Percentiles rank a stretch among this genome's conserved stretches.
These are phyloP conservation scores for Solanum tarijense DNA, from an alignment of 257 asterid genomes.

Conservation along the genomic window DNA sequence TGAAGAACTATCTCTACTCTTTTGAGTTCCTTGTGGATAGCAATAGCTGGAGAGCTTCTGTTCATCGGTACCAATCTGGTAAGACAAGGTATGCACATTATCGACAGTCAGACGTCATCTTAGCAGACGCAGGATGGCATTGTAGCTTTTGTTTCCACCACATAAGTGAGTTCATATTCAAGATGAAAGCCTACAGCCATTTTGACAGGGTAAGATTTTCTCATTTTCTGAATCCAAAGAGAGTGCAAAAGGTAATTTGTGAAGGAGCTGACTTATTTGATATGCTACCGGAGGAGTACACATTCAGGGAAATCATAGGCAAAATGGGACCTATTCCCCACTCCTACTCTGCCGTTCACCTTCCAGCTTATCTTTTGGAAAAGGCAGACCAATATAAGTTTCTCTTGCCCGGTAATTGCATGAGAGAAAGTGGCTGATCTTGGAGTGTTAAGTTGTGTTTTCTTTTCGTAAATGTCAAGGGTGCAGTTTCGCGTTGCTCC, in stretches of 20 bases:
- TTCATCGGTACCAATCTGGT: conserved; percentile 59
- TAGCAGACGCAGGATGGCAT: conserved; percentile 79
- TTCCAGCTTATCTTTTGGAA: conserved; percentile 76
- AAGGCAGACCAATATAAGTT: conserved; percentile 49
- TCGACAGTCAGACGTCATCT: conserved; percentile 56
- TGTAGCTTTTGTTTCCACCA: conserved; percentile 77
- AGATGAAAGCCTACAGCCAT: conserved; percentile 83
- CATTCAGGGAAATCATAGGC: conserved; percentile 66
- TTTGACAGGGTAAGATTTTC: conserved; percentile 68
- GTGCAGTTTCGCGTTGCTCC: conserved; percentile 20
- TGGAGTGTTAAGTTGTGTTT: neutral
- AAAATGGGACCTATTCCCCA: conserved; percentile 80
- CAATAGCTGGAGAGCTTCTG: conserved; percentile 78
- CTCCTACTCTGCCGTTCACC: conserved; percentile 74
- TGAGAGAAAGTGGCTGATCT: conserved; percentile 54
- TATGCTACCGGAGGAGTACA: conserved; percentile 85
- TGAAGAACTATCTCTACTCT: conserved; percentile 68
- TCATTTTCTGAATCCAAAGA: conserved; percentile 52
- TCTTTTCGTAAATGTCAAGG: conserved; percentile 28
- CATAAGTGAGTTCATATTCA: conserved; percentile 61
- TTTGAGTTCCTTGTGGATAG: conserved; percentile 71
- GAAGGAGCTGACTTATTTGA: conserved; percentile 71
- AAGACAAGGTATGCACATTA: conserved; percentile 78
- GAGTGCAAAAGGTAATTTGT: conserved; percentile 71
- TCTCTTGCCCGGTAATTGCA: conserved; percentile 72